A percentile compares a stretch with the other conserved stretches of the same genome.
phyloP scores from a whole-genome alignment of 2,329 filamentous ascomycete species.

The Microascus cirrosus region DNA sequence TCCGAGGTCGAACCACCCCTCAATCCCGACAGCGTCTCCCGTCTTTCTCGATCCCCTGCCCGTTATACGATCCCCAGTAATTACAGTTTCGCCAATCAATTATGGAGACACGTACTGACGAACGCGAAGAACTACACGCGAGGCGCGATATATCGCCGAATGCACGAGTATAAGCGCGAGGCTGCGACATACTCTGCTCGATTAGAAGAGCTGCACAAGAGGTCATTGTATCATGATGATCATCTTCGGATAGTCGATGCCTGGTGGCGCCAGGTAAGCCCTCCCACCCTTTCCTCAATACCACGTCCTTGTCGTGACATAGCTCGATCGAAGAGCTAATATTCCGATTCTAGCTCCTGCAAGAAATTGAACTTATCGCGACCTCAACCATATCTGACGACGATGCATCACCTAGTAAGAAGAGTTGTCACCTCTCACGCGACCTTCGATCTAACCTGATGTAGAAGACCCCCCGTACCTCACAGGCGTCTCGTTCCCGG shows the following conservation, averaged over 20 bases:
- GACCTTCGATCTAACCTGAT: not conserved
- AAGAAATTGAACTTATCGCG: constrained; percentile 52
- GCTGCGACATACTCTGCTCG: constrained; percentile 71
- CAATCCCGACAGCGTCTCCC: not conserved
- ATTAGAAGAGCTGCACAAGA: constrained; percentile 69
- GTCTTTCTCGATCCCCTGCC: not conserved
- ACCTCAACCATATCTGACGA: constrained; percentile 34
- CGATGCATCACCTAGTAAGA: not conserved
- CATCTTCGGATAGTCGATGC: constrained; percentile 82
- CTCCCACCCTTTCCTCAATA: not conserved
- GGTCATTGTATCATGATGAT: constrained; percentile 76
- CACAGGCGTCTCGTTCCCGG: constrained; percentile 50
- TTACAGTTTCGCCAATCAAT: not conserved
- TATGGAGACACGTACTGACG: constrained; percentile 2
- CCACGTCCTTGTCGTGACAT: not conserved
- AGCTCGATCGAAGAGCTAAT: not conserved
- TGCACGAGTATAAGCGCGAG: constrained; percentile 95
- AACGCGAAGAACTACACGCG: constrained; percentile 68
- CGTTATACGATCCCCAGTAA: not conserved
- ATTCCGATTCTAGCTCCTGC: constrained; percentile 36
- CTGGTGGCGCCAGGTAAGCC: constrained; percentile 84
- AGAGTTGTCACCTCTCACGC: not conserved
- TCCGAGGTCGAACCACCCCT: not conserved
- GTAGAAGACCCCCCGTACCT: constrained; percentile 40
- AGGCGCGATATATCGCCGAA: constrained; percentile 92